Percentiles rank a stretch among this genome's conserved stretches.
Conservation (phyloP, 2,329 filamentous ascomycete genomes). For the Orbilia ellipsospora region DNA sequence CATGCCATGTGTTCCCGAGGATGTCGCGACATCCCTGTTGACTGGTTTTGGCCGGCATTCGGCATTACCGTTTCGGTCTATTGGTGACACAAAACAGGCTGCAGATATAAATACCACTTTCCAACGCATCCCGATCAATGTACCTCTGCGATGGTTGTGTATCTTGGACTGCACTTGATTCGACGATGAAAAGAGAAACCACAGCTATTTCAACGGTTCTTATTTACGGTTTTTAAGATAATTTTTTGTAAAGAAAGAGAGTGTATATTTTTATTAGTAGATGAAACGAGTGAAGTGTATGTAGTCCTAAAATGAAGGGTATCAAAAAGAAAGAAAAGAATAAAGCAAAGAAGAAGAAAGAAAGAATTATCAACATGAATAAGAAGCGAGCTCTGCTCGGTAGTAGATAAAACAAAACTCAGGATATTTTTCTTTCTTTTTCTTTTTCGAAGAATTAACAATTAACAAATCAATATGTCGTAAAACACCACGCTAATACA, state of each 20-base stretch:
- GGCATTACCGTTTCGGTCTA: slow-evolving; percentile 11
- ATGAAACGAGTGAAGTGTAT: not conserved
- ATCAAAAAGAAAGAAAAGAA: slow-evolving; percentile 11
- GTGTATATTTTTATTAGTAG: too few species aligned
- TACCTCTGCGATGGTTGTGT: too few species aligned
- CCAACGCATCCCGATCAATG: not conserved
- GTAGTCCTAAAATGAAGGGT: not conserved
- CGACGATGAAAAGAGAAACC: too few species aligned
- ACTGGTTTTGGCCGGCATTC: not conserved
- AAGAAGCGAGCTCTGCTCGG: not conserved
- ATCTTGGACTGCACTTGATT: too few species aligned
- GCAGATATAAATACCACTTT: too few species aligned
- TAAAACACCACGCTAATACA: not conserved
- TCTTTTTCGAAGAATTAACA: not conserved
- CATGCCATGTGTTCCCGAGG: slow-evolving; percentile 30
- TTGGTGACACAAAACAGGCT: not conserved
- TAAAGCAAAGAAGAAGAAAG: not conserved
- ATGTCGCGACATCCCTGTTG: slow-evolving; percentile 17
- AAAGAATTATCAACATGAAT: slow-evolving; percentile 6
- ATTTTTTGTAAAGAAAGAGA: too few species aligned
- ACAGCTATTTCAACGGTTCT: too few species aligned
- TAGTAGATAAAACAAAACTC: too few species aligned
- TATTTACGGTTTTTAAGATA: too few species aligned
- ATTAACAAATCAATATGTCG: not conserved
- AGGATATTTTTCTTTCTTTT: not conserved